These are phyloP conservation scores for Microbotryomycetes sp. DNA, from an alignment of 1,284 basidiomycete species.

Conservation along the genomic window DNA sequence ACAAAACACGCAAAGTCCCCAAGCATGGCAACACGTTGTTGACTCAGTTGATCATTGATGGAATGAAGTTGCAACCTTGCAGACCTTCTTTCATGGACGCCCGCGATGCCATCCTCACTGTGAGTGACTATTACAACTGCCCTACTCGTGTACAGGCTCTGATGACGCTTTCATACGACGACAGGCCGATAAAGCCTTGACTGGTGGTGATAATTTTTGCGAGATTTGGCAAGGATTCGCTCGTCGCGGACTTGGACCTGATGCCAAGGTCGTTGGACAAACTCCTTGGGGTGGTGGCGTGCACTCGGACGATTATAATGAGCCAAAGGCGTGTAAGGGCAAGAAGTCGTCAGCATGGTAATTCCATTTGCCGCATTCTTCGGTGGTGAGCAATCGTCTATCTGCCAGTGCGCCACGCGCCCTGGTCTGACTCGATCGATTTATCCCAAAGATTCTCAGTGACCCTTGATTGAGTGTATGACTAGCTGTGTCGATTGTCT, in stretches of 20 bases:
- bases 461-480: no score
- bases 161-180: not conserved
- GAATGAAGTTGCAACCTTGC: conserved; percentile 92
- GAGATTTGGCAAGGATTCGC: conserved; percentile 82
- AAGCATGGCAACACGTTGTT: conserved; percentile 85
- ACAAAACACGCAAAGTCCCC: conserved; percentile 55
- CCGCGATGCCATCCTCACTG: conserved; percentile 73
- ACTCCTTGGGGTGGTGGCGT: conserved; percentile 76
- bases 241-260: conserved; percentile 67
- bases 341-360: conserved; percentile 5
- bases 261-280: conserved; percentile 48
- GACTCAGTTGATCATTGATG: conserved; percentile 79
- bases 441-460: no score
- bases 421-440: no score
- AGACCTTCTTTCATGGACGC: conserved; percentile 78
- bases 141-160: not conserved
- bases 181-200: conserved; percentile 82
- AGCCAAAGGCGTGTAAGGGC: conserved; percentile 39
- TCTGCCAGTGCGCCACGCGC: no score
- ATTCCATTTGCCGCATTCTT: no score
- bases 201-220: conserved; percentile 87
- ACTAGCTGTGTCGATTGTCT: no score
- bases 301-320: conserved; percentile 47
- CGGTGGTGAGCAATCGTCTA: no score
- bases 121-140: not conserved